Conservation (phyloP, 164 flowering plant species). For the Macadamia tetraphylla region DNA sequence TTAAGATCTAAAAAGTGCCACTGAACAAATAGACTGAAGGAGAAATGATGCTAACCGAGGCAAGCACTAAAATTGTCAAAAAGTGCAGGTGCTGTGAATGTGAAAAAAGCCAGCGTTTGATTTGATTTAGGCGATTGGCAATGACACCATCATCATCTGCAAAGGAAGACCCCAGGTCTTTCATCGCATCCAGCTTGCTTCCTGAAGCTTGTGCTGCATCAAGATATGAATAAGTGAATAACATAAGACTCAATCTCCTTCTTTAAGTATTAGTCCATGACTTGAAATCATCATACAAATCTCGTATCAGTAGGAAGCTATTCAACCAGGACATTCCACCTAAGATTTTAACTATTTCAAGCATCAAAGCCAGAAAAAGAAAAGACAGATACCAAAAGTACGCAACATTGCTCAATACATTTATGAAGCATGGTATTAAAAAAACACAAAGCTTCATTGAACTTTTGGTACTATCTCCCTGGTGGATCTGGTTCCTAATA, state of each 20-base stretch:
- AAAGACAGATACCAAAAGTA: too few relatives aligned
- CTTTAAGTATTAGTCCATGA: background rate
- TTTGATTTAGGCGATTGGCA: conserved; percentile 28
- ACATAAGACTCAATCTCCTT: background rate
- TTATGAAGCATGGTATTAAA: too few relatives aligned
- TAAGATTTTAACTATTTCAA: background rate
- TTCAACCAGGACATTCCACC: background rate
- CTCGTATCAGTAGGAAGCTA: background rate
- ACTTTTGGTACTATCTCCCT: too few relatives aligned
- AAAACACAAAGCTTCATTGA: too few relatives aligned
- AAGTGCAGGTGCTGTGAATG: conserved; percentile 88
- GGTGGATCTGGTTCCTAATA: too few relatives aligned
- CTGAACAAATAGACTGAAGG: background rate
- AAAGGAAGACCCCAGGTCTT: conserved; percentile 58
- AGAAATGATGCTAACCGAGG: conserved; percentile 66
- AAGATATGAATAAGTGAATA: background rate
- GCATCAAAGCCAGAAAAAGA: background rate
- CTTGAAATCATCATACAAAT: background rate
- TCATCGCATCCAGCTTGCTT: conserved; percentile 50
- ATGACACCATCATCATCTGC: conserved; percentile 46
- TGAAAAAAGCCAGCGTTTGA: conserved; percentile 68
- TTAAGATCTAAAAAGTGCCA: background rate
- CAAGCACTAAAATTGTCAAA: conserved; percentile 74
- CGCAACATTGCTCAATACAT: too few relatives aligned
- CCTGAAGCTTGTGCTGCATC: conserved; percentile 76